Percentiles rank a stretch among this genome's conserved stretches.
phyloP scores from a whole-genome alignment of 2,329 filamentous ascomycete species.

The Verticillium alfalfae region DNA sequence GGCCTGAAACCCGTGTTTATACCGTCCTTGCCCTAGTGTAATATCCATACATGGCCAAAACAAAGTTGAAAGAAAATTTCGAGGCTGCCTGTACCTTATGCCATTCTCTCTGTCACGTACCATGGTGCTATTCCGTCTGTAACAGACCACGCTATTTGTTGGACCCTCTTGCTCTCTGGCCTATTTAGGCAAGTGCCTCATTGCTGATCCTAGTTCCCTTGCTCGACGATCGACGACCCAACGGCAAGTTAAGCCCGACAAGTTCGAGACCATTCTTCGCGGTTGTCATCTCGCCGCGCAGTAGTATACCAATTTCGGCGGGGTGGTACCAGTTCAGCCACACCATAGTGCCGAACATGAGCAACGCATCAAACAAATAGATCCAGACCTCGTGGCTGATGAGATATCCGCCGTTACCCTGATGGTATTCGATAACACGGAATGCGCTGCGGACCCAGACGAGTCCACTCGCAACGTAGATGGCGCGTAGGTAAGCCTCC shows the following conservation, averaged over 20 bases:
- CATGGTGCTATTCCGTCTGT: too few species aligned
- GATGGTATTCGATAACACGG: slow-evolving; percentile 12
- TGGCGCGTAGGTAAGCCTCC: slow-evolving; percentile 32
- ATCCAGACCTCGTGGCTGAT: slow-evolving; percentile 32
- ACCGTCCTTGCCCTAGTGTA: too few species aligned
- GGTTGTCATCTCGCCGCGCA: neutral
- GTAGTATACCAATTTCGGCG: neutral
- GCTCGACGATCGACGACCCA: neutral
- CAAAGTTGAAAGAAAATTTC: too few species aligned
- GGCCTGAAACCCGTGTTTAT: too few species aligned
- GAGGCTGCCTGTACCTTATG: too few species aligned
- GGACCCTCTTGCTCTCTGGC: too few species aligned
- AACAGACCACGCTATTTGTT: too few species aligned
- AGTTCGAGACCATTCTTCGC: neutral
- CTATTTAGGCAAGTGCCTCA: too few species aligned
- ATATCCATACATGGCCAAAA: too few species aligned
- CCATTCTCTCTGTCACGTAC: too few species aligned
- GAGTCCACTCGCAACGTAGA: slow-evolving; percentile 45
- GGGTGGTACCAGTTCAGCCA: neutral
- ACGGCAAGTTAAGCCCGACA: neutral
- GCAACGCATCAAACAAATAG: slow-evolving; percentile 34
- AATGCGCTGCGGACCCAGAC: slow-evolving; percentile 29
- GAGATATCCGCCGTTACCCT: slow-evolving; percentile 23
- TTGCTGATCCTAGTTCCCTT: neutral
- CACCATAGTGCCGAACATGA: slow-evolving; percentile 25